Evolutionary conservation across 2,329 filamentous ascomycete species (phyloP).

Genomic region (Bisporella sp.): DNA sequence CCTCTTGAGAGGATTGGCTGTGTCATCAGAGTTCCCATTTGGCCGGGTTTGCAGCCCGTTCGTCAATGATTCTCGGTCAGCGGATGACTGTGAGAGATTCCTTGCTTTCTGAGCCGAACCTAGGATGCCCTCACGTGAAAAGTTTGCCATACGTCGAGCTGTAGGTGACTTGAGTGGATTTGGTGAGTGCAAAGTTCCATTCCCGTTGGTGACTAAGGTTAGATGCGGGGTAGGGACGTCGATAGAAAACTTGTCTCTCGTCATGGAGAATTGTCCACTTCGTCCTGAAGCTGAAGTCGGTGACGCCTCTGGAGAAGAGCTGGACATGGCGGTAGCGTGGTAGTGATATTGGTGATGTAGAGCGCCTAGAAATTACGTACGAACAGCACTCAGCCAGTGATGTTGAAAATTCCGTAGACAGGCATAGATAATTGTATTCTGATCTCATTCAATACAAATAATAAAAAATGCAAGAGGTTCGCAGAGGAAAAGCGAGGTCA

Average conservation of each 20-base stretch:
- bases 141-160: slow-evolving; percentile 38
- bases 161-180: slow-evolving; percentile 44
- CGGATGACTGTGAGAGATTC: slow-evolving; percentile 48
- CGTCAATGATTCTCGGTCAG: slow-evolving; percentile 30
- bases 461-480: too few relatives aligned
- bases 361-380: too few relatives aligned
- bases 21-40: slow-evolving; percentile 38
- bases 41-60: slow-evolving; percentile 36
- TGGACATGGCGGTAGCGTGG: slow-evolving; percentile 19
- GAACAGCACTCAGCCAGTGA: too few relatives aligned
- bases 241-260: slow-evolving; percentile 24
- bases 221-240: slow-evolving; percentile 22
- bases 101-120: slow-evolving; percentile 46
- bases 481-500: too few relatives aligned
- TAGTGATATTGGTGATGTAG: too few relatives aligned
- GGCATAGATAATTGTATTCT: too few relatives aligned
- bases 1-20: slow-evolving; percentile 52
- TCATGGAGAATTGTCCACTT: slow-evolving; percentile 23
- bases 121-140: slow-evolving; percentile 48
- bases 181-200: slow-evolving; percentile 13
- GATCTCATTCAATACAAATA: too few relatives aligned
- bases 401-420: too few relatives aligned
- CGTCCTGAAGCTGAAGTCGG: slow-evolving; percentile 20
- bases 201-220: slow-evolving; percentile 17
- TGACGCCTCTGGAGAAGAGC: slow-evolving; percentile 24